Percentiles rank a stretch among this genome's conserved stretches.
These are phyloP conservation scores for Akanthomyces lecanii DNA, from an alignment of 2,329 filamentous ascomycete species.

Conservation along the genomic window DNA sequence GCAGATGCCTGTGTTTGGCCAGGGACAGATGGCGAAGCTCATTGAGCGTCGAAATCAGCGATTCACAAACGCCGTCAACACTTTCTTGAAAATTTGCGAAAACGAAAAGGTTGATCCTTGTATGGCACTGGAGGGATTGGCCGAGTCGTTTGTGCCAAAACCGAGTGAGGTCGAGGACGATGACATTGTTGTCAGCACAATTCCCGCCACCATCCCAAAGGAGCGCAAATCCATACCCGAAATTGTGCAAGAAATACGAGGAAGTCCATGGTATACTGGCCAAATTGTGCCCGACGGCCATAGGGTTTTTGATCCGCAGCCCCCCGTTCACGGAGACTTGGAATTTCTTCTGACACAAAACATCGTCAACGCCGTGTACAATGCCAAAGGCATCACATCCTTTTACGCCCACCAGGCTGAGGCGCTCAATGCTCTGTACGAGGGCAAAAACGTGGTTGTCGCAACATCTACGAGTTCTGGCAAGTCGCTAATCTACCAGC, in stretches of 20 bases:
- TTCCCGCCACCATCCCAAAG: conserved; percentile 70
- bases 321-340: conserved; percentile 75
- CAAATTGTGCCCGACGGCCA: conserved; percentile 94
- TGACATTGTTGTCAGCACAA: conserved; percentile 36
- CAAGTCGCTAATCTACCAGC: conserved; percentile 96
- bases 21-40: conserved; percentile 82
- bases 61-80: conserved; percentile 72
- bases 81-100: conserved; percentile 70
- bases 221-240: conserved; percentile 77
- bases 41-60: conserved; percentile 88
- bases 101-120: conserved; percentile 64
- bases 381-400: conserved; percentile 77
- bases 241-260: conserved; percentile 79
- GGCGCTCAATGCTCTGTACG: conserved; percentile 82
- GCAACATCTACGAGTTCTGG: conserved; percentile 94
- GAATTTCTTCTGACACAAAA: conserved; percentile 84
- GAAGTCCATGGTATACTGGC: conserved; percentile 79
- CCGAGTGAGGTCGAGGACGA: conserved; percentile 42
- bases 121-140: conserved; percentile 55
- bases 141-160: conserved; percentile 58
- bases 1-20: conserved; percentile 88
- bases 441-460: conserved; percentile 83
- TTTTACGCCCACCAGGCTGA: conserved; percentile 91
- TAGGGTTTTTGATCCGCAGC: conserved; percentile 82
- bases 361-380: conserved; percentile 94